A percentile compares a stretch with the other conserved stretches of the same genome.
Evolutionary conservation across 2,329 filamentous ascomycete species (phyloP).

Genomic region (Cladophialophora exuberans): DNA sequence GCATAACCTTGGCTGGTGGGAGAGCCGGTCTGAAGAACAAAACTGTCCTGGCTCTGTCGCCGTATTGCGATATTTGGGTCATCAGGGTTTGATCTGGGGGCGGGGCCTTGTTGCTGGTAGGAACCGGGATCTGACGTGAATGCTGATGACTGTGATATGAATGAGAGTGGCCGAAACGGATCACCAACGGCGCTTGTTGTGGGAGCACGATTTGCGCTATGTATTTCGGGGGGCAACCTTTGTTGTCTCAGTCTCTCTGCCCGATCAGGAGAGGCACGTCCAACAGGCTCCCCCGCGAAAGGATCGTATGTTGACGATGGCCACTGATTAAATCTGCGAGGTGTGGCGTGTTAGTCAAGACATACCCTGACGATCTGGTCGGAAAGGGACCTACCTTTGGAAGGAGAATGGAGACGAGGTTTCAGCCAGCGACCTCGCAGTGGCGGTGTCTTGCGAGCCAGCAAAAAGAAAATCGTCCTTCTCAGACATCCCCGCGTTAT

Average conservation of each 20-base stretch:
- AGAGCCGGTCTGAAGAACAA: conserved; percentile 29
- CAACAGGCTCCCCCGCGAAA: conserved; percentile 25
- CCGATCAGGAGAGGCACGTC: conserved; percentile 27
- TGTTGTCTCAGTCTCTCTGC: conserved; percentile 27
- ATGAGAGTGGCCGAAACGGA: conserved; percentile 26
- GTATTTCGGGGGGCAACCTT: conserved; percentile 27
- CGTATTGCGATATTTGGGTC: conserved; percentile 24
- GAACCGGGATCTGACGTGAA: conserved; percentile 24
- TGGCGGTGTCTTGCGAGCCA: conserved; percentile 18
- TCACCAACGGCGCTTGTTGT: conserved; percentile 22
- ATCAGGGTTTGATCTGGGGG: conserved; percentile 28
- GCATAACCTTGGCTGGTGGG: conserved; percentile 31
- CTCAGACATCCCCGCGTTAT: conserved; percentile 21
- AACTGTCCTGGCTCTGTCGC: conserved; percentile 34
- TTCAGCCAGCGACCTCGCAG: conserved; percentile 13
- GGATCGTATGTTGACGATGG: conserved; percentile 25
- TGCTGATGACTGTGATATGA: conserved; percentile 23
- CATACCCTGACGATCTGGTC: background rate
- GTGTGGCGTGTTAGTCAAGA: conserved; percentile 7
- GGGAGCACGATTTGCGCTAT: conserved; percentile 20
- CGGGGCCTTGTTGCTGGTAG: conserved; percentile 19
- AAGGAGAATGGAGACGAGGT: conserved; percentile 19
- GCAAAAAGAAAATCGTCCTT: conserved; percentile 21
- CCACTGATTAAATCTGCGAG: conserved; percentile 24
- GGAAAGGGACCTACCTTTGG: conserved; percentile 18